Conservation (phyloP, 1,139 yeast genomes). For the Geotrichum citri-aurantii region DNA sequence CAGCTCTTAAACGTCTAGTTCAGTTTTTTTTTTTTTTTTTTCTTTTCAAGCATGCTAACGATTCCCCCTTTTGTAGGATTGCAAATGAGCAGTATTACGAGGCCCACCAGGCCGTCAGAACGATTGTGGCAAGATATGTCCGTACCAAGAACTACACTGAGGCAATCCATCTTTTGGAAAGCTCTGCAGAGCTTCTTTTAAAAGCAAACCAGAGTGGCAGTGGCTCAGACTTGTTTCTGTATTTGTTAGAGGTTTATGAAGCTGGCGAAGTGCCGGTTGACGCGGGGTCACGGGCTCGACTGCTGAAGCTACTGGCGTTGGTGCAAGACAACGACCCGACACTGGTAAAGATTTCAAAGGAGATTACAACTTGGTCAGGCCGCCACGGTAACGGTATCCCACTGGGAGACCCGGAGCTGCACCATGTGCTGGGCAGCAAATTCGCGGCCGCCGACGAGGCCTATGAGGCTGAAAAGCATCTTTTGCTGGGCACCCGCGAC, state of each 20-base stretch:
- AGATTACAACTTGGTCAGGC: conserved; percentile 58
- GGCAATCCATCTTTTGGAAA: conserved; percentile 67
- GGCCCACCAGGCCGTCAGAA: conserved; percentile 89
- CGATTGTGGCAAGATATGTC: conserved; percentile 79
- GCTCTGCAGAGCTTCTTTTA: conserved; percentile 63
- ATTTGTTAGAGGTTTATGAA: conserved; percentile 62
- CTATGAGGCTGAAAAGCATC: conserved; percentile 53
- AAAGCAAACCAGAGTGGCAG: conserved; percentile 71
- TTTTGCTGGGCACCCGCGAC: conserved; percentile 61
- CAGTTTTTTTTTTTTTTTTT: not conserved
- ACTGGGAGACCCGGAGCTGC: conserved; percentile 71
- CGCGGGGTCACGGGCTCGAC: conserved; percentile 30
- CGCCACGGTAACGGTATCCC: conserved; percentile 42
- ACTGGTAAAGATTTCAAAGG: conserved; percentile 59
- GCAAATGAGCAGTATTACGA: conserved; percentile 77
- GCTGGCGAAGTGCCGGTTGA: conserved; percentile 45
- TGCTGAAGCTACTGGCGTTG: conserved; percentile 41
- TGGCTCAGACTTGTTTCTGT: conserved; percentile 70
- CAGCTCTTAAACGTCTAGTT: not conserved
- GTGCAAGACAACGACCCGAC: conserved; percentile 65
- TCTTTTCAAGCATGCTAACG: not conserved
- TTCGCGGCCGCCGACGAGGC: conserved; percentile 39
- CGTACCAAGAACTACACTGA: conserved; percentile 59
- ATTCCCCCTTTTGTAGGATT: conserved; percentile 41
- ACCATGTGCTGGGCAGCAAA: conserved; percentile 67